Evolutionary conservation across 805 yeast genomes (phyloP).

Genomic region (Yarrowia osloensis): DNA sequence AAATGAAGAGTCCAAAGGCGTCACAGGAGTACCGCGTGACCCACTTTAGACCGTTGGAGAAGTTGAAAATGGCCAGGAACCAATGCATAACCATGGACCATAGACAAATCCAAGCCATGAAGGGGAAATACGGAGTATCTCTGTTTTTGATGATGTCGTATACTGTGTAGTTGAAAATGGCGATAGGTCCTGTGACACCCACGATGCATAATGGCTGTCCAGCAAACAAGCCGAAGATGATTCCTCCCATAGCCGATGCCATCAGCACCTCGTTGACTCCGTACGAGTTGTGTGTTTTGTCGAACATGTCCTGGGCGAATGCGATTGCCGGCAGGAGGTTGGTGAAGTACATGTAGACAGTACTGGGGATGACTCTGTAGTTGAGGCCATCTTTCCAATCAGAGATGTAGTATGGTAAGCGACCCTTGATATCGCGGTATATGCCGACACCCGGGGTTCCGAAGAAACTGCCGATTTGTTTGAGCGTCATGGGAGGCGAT

Average conservation of each 20-base stretch:
- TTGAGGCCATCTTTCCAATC: conserved; percentile 84
- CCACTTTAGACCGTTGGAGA: conserved; percentile 64
- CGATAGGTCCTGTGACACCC: conserved; percentile 95
- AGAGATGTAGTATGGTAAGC: conserved; percentile 68
- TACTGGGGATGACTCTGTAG: conserved; percentile 85
- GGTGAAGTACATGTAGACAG: conserved; percentile 81
- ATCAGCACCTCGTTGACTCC: conserved; percentile 90
- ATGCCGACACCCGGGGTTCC: conserved; percentile 53
- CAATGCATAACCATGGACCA: conserved; percentile 89
- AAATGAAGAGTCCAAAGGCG: conserved; percentile 88
- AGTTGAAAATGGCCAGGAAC: conserved; percentile 66
- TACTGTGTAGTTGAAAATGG: conserved; percentile 90
- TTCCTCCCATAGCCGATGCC: conserved; percentile 84
- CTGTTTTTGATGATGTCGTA: conserved; percentile 64
- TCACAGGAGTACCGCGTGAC: conserved; percentile 87
- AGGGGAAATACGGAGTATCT: conserved; percentile 66
- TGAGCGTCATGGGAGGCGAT: background rate
- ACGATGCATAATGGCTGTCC: conserved; percentile 95
- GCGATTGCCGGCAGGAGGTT: conserved; percentile 91
- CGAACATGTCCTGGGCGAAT: conserved; percentile 96
- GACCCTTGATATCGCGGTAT: conserved; percentile 50
- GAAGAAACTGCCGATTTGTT: conserved; percentile 29
- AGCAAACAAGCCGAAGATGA: conserved; percentile 77
- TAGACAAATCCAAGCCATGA: conserved; percentile 93
- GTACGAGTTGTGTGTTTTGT: conserved; percentile 79